A percentile compares a stretch with the other conserved stretches of the same genome.
Conservation (phyloP, 2,329 filamentous ascomycete species). For the Colletotrichum musicola region DNA sequence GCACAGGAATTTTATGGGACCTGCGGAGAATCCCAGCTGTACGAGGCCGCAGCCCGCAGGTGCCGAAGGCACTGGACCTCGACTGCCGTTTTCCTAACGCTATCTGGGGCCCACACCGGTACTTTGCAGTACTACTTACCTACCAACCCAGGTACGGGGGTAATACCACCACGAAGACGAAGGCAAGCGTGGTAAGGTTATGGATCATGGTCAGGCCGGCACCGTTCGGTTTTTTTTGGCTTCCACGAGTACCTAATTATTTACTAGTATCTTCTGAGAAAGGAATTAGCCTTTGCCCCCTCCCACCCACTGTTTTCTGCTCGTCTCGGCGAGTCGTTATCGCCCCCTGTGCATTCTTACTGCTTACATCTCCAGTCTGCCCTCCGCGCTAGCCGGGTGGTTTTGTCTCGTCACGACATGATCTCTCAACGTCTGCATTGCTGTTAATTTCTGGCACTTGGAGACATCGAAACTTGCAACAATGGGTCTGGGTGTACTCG, state of each 20-base stretch:
- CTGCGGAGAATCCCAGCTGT: slow-evolving; percentile 13
- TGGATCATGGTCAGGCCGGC: not conserved
- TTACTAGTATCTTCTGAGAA: not conserved
- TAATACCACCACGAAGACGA: not conserved
- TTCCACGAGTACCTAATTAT: too few species aligned
- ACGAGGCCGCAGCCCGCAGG: slow-evolving; percentile 17
- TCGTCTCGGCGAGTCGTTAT: too few species aligned
- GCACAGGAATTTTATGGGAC: slow-evolving; percentile 13
- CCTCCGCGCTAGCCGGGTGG: not conserved
- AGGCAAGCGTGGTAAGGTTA: not conserved
- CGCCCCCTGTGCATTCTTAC: too few species aligned
- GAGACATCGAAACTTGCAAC: slow-evolving; percentile 38
- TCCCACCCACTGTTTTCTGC: slow-evolving; percentile 2
- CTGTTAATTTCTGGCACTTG: slow-evolving; percentile 2
- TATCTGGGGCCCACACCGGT: not conserved
- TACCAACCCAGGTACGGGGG: not conserved
- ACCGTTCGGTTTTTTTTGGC: too few species aligned
- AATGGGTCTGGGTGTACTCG: slow-evolving; percentile 81
- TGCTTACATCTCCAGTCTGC: not conserved
- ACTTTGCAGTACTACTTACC: too few species aligned
- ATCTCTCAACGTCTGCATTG: not conserved
- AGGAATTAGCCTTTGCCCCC: not conserved
- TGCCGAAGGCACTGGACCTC: slow-evolving; percentile 24
- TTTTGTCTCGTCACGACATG: slow-evolving; percentile 15
- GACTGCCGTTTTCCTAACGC: not conserved